Evolutionary conservation across 2,329 filamentous ascomycete species (phyloP), one percentile per base, ranked within the genome.

Genomic region (Xylaria sp.): DNA sequence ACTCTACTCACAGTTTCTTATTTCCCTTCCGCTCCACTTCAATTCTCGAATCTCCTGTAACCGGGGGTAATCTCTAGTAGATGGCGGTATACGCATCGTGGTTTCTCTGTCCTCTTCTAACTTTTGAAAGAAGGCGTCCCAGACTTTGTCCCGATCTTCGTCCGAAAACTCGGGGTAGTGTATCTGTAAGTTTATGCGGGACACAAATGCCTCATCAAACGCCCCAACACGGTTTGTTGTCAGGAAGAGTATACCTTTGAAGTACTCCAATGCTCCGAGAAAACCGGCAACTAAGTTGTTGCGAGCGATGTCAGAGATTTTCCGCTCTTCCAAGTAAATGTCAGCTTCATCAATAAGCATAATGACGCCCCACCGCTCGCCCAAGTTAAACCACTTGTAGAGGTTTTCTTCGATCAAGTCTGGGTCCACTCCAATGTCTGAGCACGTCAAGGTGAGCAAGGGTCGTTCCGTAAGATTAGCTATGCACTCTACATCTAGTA

Each of bases 331-430:
- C 10, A 78, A 67, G 58, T 73, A 77, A 1, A 78, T 68, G 62
- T 78, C 75, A 5, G 73, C 75, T 62, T 78, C 74, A 33, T 78
- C 75, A 0, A 78, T 64, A 0, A 77, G 64, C 0, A 77, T 54
- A 13, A 73, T 55, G 1, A 72, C 72, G 13, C 64, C 68, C 71
- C 70, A 74, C 17, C 51, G 63, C 8, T 61, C 65, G 0, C 70
- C 71, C 2, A 33, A 19, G 44, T 66, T 65, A 52, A 73, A 70
- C 3, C 63, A 31, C 25, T 52, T 52, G 1, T 41, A 61, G 2
- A 64, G 43, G n/a, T 63, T 56, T 7, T 25, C 5, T 38, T 64
- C 58, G n/a, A 58, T 40, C 3, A 10, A 10, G 3, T 3, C 38
- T 13, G 57, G 58, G 6, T 48, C 9, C 21, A 49, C 55, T 19